Percentiles rank a stretch among this genome's conserved stretches.
These are phyloP conservation scores for Gastrodia elata DNA, from an alignment of 106 monocot genomes.

Conservation along the genomic window DNA sequence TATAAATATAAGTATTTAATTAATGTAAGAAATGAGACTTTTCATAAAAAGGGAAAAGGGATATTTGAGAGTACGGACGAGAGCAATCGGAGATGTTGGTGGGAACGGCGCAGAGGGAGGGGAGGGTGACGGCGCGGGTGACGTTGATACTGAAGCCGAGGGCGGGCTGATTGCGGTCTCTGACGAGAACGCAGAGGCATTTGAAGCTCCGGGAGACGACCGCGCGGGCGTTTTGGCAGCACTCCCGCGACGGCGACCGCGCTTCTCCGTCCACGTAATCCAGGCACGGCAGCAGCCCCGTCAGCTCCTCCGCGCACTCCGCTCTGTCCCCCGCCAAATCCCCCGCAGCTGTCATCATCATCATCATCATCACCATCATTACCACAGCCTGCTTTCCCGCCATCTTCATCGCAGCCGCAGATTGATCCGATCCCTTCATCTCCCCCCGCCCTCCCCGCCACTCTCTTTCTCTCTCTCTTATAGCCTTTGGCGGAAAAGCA, in stretches of 20 bases:
- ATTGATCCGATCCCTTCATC: no score
- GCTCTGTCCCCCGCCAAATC: conserved; percentile 33
- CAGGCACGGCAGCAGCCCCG: conserved; percentile 40
- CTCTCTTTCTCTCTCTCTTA: no score
- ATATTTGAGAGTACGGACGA: no score
- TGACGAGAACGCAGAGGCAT: conserved; percentile 66
- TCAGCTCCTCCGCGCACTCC: conserved; percentile 38
- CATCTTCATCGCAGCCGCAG: no score
- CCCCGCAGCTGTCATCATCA: background rate
- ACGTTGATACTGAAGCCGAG: conserved; percentile 42
- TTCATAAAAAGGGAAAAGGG: no score
- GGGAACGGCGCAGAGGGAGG: conserved; percentile 15
- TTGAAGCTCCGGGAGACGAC: conserved; percentile 36
- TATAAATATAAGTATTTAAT: no score
- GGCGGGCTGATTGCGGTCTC: conserved; percentile 44
- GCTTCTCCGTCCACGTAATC: conserved; percentile 27
- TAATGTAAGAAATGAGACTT: no score
- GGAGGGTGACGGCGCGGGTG: conserved; percentile 26
- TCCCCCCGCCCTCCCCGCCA: no score
- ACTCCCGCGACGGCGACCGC: conserved; percentile 32
- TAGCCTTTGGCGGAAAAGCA: no score
- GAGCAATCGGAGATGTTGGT: conserved; percentile 44
- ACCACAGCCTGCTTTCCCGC: background rate
- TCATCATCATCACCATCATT: background rate
- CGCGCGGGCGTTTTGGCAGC: conserved; percentile 31